Conservation (phyloP, 2,329 filamentous ascomycete genomes). For the Conoideocrella luteorostrata region DNA sequence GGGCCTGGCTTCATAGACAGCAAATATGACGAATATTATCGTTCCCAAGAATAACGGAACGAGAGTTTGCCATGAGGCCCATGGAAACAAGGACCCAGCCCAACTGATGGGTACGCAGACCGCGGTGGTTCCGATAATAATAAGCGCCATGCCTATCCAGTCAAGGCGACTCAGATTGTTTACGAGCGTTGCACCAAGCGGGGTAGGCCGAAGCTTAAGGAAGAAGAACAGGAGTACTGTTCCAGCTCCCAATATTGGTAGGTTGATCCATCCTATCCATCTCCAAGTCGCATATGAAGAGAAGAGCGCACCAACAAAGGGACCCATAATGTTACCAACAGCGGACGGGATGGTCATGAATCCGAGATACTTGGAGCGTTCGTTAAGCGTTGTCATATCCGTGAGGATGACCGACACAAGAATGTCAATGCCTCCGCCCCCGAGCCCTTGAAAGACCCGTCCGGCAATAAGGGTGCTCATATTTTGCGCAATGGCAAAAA, state of each 20-base stretch:
- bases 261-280: conserved; percentile 27
- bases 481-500: conserved; percentile 25
- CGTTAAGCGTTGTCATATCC: conserved; percentile 24
- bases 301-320: conserved; percentile 20
- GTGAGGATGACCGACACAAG: conserved; percentile 13
- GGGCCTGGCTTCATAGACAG: conserved; percentile 21
- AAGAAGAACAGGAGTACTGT: conserved; percentile 17
- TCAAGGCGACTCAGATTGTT: conserved; percentile 24
- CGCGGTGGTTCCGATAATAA: conserved; percentile 17
- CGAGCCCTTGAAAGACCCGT: conserved; percentile 25
- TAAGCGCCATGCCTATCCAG: conserved; percentile 23
- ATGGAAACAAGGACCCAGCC: conserved; percentile 26
- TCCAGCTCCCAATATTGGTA: conserved; percentile 20
- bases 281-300: conserved; percentile 17
- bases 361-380: conserved; percentile 20
- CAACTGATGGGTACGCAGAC: conserved; percentile 27
- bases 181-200: conserved; percentile 1
- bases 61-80: conserved; percentile 26
- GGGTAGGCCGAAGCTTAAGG: conserved; percentile 12
- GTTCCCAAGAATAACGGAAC: conserved; percentile 25
- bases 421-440: conserved; percentile 22
- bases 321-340: conserved; percentile 14
- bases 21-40: conserved; percentile 20
- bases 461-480: conserved; percentile 24
- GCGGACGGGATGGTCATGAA: conserved; percentile 16